phyloP scores from a whole-genome alignment of 129 eudicot species.

The Helianthus tuberosus region DNA sequence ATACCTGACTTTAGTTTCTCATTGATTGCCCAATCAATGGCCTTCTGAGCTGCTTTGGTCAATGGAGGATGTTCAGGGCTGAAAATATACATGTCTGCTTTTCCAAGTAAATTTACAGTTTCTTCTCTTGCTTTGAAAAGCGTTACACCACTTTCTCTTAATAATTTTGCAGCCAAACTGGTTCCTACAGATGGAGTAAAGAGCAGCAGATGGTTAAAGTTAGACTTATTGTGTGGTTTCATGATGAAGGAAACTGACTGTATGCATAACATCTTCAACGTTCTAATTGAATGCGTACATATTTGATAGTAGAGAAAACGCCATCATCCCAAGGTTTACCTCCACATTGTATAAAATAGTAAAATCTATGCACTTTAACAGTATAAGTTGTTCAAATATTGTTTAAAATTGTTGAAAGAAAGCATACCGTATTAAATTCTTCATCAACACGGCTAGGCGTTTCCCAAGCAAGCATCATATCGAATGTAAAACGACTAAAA shows the following conservation, averaged over 20 bases:
- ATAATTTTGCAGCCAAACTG: slow-evolving; percentile 83
- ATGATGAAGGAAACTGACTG: not conserved
- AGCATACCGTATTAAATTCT: too few relatives aligned
- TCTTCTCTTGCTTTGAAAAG: slow-evolving; percentile 70
- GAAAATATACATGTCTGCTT: slow-evolving; percentile 52
- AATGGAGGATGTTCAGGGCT: slow-evolving; percentile 81
- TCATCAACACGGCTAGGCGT: too few relatives aligned
- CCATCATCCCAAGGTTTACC: too few relatives aligned
- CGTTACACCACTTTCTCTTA: slow-evolving; percentile 78
- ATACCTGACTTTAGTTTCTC: slow-evolving; percentile 89
- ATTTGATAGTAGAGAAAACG: not conserved
- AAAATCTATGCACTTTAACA: too few relatives aligned
- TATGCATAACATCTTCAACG: not conserved
- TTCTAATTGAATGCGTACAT: slow-evolving; percentile 13
- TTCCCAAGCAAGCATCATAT: too few relatives aligned
- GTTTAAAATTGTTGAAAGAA: too few relatives aligned
- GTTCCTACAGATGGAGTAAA: slow-evolving; percentile 53
- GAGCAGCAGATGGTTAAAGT: slow-evolving; percentile 7
- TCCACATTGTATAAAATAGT: too few relatives aligned
- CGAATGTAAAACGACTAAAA: too few relatives aligned
- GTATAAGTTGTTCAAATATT: too few relatives aligned
- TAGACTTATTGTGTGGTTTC: slow-evolving; percentile 14
- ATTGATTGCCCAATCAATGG: slow-evolving; percentile 88
- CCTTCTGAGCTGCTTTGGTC: slow-evolving; percentile 77
- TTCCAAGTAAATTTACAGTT: slow-evolving; percentile 72